Base-by-base conservation (phyloP, 495 filamentous ascomycete genomes). In the Hamigera avellanea region DNA sequence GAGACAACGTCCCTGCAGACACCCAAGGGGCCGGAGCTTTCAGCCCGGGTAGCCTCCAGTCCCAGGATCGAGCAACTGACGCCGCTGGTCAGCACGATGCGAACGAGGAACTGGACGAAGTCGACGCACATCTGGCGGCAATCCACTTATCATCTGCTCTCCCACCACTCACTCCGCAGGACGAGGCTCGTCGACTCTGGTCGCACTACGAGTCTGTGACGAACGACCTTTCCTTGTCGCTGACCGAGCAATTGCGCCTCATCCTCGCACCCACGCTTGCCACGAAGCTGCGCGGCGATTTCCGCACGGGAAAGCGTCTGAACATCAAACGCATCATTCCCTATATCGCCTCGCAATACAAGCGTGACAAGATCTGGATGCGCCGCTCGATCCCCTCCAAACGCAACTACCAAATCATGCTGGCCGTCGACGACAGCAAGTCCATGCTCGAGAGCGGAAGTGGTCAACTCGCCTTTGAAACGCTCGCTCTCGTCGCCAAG, bases 291-390 rank as follows among this genome's bases (percentile, higher is more conserved):
- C 86, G 89, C 2, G 93, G 93, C 41, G 86, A 94, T 54, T 96
- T 91, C 71, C 83, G 89, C 49, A 96, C 93, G 0, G 93, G 93
- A 35, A 96, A 99, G 54, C 83, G 93, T 1, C 83, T 99, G 46
- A 96, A 96, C 60, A 93, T 99, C 64, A 95, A 94, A 56, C 83
- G 88, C 32, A 99, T 99, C 59, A 96, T 99, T 45, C 89, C 93
- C 0, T 99, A 96, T 64, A 96, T 99, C 44, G 93, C 93, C 3
- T 93, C 84, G 2, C 75, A 80, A 43, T 99, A 93, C 72, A 95
- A 94, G 72, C 83, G 89, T 41, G 93, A 99, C 72, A 96, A 96
- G 65, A 99, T 99, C 61, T 99, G 93, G 93, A 93, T 96, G 83
- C 78, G 93, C 8, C 76, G 93, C 33, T 80, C 78, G 9, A 79